Evolutionary conservation across 2,329 filamentous ascomycete genomes (phyloP).

Genomic region (Mariannaea elegans): DNA sequence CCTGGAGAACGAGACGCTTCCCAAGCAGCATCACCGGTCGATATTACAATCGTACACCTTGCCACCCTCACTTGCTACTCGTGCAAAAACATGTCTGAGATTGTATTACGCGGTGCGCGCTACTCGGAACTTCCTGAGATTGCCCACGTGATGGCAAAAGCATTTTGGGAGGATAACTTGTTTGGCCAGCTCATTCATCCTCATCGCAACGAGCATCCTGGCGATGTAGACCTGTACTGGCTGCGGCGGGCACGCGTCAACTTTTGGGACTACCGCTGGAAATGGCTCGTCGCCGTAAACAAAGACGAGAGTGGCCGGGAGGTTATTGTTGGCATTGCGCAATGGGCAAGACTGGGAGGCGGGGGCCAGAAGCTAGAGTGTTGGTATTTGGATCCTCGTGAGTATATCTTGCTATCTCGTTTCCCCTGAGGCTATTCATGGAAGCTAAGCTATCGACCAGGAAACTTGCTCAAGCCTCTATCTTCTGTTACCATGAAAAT

Average conservation of each 20-base stretch:
- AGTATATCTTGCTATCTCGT: not conserved
- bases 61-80: not conserved
- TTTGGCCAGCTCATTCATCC: slow-evolving; percentile 48
- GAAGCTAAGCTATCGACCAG: not conserved
- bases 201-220: slow-evolving; percentile 42
- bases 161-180: slow-evolving; percentile 47
- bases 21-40: slow-evolving; percentile 1
- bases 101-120: slow-evolving; percentile 25
- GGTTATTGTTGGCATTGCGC: slow-evolving; percentile 25
- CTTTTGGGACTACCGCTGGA: slow-evolving; percentile 41
- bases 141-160: slow-evolving; percentile 41
- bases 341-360: slow-evolving; percentile 32
- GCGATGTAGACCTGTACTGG: slow-evolving; percentile 44
- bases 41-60: not conserved
- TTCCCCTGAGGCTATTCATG: not conserved
- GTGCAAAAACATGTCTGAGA: slow-evolving; percentile 20
- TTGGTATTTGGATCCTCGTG: slow-evolving; percentile 25
- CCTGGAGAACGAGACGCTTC: not conserved
- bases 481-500: slow-evolving; percentile 25
- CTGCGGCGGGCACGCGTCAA: slow-evolving; percentile 38
- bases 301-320: slow-evolving; percentile 26
- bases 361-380: slow-evolving; percentile 26
- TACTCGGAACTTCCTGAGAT: slow-evolving; percentile 41
- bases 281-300: slow-evolving; percentile 40
- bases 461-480: slow-evolving; percentile 30